Conservation (phyloP, 2,329 filamentous ascomycete genomes). For the Penicillium sp. region DNA sequence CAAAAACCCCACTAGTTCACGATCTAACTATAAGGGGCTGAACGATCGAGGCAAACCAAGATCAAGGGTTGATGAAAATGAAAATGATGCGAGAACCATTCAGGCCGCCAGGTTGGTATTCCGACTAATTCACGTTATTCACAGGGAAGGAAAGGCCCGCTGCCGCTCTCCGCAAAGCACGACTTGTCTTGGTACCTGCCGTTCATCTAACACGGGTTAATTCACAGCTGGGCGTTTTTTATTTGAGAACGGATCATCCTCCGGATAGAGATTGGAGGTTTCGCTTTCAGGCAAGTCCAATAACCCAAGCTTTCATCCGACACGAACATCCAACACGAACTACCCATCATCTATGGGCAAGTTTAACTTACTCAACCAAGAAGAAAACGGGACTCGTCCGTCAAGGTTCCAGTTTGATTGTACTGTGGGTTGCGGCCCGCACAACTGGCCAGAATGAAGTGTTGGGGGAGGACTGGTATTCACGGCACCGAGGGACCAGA, state of each 20-base stretch:
- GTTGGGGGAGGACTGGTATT: constrained; percentile 1
- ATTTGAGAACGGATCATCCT: constrained; percentile 5
- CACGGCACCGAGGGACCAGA: background rate
- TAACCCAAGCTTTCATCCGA: background rate
- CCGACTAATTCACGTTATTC: constrained; percentile 5
- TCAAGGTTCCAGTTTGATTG: background rate
- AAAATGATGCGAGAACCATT: background rate
- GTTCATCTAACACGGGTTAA: background rate
- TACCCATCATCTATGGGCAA: background rate
- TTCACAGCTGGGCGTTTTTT: background rate
- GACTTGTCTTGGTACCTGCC: background rate
- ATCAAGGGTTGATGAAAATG: background rate
- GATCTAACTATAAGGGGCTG: background rate
- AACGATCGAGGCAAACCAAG: background rate
- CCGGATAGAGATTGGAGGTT: no score
- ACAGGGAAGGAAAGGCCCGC: background rate
- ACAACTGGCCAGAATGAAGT: background rate
- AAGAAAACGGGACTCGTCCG: constrained; percentile 1
- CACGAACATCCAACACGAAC: background rate
- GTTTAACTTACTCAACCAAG: background rate
- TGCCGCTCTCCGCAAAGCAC: background rate
- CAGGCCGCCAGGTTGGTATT: background rate
- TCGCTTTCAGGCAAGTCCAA: background rate
- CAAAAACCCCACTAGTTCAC: background rate
- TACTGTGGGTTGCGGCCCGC: constrained; percentile 9